Evolutionary conservation across 768 basidiomycete genomes (phyloP), one percentile per base, ranked within the genome.

Genomic region (Gloeostereum incarnatum): DNA sequence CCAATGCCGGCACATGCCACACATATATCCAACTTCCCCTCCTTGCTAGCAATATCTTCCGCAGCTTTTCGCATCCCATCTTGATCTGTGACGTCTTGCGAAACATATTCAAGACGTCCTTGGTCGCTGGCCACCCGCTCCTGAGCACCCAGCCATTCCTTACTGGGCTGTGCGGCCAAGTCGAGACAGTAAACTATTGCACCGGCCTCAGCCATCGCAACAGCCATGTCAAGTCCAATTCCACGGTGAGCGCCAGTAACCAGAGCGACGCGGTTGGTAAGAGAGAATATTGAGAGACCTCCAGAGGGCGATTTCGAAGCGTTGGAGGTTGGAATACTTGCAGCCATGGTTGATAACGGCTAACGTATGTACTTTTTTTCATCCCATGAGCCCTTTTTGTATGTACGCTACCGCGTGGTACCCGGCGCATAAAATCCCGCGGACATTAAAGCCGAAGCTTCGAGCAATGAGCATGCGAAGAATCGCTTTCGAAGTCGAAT

Each of bases 1-100:
- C 78, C 47, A 32, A 83, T 70, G 6, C 81, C 82, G 21, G 82
- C 81, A 17, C 76, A 76, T 1, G 80, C 79, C 35, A 82, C 53
- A 44, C 78, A 80, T 13, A 76, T 59, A 49, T 85, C 81, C 48
- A 85, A 53, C 39, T 78, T 59, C 29, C 72, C 73, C 44, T 83
- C 80, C 50, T 64, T 66, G 35, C 70, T 56, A 0, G 63, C 76
- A 29, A 85, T 76, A 42, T 63, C 58, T 50, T 74, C 66, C 24
- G 64, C 62, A 24, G 56, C 49, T 50, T 61, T 67, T 75, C 59
- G 73, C 40, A 58, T 58, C 10, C 32, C 57, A 48, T 59, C 24
- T 44, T 81, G 78, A 42, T 80, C 52, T 31, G 71, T 74, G 20
- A 81, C 80, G 41, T 82, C 72, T 20, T 59, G 71, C 21, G 56